Evolutionary conservation across 2,329 filamentous ascomycete species (phyloP).

Genomic region (Helotiales sp.): DNA sequence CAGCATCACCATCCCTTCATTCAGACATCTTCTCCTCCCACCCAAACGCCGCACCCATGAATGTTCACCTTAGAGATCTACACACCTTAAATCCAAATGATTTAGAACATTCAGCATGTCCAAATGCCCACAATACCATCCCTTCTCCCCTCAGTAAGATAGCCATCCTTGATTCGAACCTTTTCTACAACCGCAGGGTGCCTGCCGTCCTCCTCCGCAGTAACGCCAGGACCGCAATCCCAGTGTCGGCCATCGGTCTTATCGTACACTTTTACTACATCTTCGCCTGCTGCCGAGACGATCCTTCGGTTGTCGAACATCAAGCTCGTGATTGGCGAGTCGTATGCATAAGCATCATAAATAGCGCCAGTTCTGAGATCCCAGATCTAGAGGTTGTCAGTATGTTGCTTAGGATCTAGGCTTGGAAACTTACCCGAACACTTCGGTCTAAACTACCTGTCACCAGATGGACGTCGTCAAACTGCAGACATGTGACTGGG

Average conservation of each 20-base stretch:
- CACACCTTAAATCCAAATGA: not conserved
- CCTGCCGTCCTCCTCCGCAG: constrained; percentile 65
- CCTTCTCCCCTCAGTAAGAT: constrained; percentile 84
- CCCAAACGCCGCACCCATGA: not conserved
- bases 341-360: constrained; percentile 93
- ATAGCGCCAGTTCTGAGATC: constrained; percentile 95
- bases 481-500: constrained; percentile 90
- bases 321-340: constrained; percentile 89
- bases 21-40: not conserved
- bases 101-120: constrained; percentile 59
- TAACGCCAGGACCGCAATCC: constrained; percentile 87
- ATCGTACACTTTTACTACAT: constrained; percentile 97
- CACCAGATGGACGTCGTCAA: constrained; percentile 92
- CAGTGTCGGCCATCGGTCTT: constrained; percentile 95
- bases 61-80: not conserved
- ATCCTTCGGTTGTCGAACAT: constrained; percentile 94
- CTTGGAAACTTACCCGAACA: constrained; percentile 71
- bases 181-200: constrained; percentile 73
- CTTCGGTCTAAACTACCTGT: constrained; percentile 92
- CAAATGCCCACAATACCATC: constrained; percentile 90
- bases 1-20: not conserved
- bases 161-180: constrained; percentile 90
- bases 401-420: constrained; percentile 3
- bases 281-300: constrained; percentile 84
- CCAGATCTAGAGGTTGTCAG: constrained; percentile 75